A percentile compares a stretch with the other conserved stretches of the same genome.
Evolutionary conservation across 352 stramenopile genomes (phyloP).

Genomic region (Phytophthora pini): DNA sequence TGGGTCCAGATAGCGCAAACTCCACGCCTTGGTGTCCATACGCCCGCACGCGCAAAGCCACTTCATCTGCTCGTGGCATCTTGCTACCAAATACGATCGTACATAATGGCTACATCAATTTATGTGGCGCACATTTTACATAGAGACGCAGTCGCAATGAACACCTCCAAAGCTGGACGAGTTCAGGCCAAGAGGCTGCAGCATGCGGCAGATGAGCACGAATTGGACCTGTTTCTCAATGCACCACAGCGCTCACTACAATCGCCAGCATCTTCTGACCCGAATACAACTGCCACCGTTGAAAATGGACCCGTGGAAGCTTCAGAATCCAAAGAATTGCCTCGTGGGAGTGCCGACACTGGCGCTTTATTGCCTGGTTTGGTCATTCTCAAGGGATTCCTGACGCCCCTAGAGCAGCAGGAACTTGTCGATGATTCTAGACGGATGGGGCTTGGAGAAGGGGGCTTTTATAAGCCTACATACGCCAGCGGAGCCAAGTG

Average conservation of each 20-base stretch:
- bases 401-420: slow-evolving; percentile 59
- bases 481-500: slow-evolving; percentile 78
- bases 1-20: slow-evolving; percentile 46
- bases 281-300: slow-evolving; percentile 11
- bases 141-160: slow-evolving; percentile 18
- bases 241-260: slow-evolving; percentile 3
- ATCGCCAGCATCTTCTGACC: background rate
- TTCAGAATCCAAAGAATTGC: slow-evolving; percentile 16
- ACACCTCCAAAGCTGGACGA: slow-evolving; percentile 55
- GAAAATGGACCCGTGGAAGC: slow-evolving; percentile 9
- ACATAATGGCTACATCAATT: slow-evolving; percentile 14
- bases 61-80: slow-evolving; percentile 34
- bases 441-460: slow-evolving; percentile 45
- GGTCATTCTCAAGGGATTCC: slow-evolving; percentile 66
- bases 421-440: slow-evolving; percentile 60
- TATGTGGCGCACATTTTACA: slow-evolving; percentile 6
- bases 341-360: slow-evolving; percentile 26
- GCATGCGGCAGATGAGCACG: slow-evolving; percentile 64
- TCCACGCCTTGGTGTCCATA: slow-evolving; percentile 62
- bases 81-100: background rate
- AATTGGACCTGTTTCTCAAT: slow-evolving; percentile 68
- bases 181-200: slow-evolving; percentile 48
- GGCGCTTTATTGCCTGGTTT: slow-evolving; percentile 61
- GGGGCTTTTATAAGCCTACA: slow-evolving; percentile 72
- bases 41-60: slow-evolving; percentile 57